Conservation (phyloP, 805 yeast genomes). For the Starmera amethionina region DNA sequence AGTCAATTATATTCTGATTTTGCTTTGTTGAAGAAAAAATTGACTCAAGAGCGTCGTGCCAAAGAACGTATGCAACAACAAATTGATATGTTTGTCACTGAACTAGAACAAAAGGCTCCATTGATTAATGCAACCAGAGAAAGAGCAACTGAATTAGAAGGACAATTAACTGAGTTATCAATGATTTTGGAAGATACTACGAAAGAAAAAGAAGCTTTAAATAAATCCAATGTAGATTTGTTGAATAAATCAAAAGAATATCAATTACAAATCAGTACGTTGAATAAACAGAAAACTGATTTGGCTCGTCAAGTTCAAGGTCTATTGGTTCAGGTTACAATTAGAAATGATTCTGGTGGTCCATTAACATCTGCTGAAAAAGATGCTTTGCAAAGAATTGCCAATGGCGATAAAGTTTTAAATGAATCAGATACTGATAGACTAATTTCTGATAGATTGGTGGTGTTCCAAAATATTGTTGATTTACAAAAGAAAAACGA, state of each 20-base stretch:
- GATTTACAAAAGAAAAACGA: conserved; percentile 71
- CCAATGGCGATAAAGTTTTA: conserved; percentile 20
- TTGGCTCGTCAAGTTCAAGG: conserved; percentile 76
- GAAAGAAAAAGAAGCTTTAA: conserved; percentile 34
- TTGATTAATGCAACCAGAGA: conserved; percentile 56
- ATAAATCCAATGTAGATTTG: conserved; percentile 13
- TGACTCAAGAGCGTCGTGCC: conserved; percentile 59
- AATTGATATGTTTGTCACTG: conserved; percentile 60
- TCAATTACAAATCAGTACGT: conserved; percentile 26
- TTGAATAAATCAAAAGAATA: conserved; percentile 18
- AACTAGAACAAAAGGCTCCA: conserved; percentile 74
- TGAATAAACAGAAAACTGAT: conserved; percentile 56
- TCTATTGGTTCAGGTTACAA: conserved; percentile 54
- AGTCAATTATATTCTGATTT: conserved; percentile 60
- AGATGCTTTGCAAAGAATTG: conserved; percentile 47
- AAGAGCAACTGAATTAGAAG: conserved; percentile 45
- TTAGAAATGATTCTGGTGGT: conserved; percentile 43
- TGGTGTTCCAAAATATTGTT: conserved; percentile 53
- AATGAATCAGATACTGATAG: conserved; percentile 58
- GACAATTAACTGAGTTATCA: conserved; percentile 44
- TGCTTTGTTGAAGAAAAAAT: conserved; percentile 51
- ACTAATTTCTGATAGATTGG: conserved; percentile 63
- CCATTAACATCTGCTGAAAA: conserved; percentile 61
- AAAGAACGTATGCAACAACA: conserved; percentile 64
- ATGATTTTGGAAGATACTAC: conserved; percentile 44